Evolutionary conservation across 139 green algal species (phyloP), one percentile per base, ranked within the genome.

Genomic region (Chlamydomonas schloesseri): DNA sequence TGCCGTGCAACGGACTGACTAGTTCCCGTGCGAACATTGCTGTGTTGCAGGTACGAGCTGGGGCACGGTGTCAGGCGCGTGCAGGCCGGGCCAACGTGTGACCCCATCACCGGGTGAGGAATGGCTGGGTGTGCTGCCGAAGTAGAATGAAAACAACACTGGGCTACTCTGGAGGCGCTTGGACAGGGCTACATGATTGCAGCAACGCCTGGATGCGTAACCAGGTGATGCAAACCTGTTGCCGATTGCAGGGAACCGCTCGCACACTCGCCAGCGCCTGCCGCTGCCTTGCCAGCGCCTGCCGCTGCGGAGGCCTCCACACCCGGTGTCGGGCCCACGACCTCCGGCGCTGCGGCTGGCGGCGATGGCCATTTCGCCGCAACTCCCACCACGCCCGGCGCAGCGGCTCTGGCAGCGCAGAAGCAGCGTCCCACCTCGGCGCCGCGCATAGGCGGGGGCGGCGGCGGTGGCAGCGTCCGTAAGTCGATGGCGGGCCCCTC

Each of bases 61-160:
- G 74, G 84, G 0, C 18, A 53, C 17, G 84, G 84, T 46, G 47
- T 85, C 53, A n/a, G 36, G 9, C 84, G 75, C 68, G n/a, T 53
- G 75, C 60, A 37, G 46, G 26, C 17, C 15, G 28, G 6, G 28
- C 31, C 60, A 14, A 4, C 53, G 29, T 58, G 33, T 20, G 73
- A 89, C 42, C 84, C 84, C 29, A 89, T 89, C 46, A 84, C 42
- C 17, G 74, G 73, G 47, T 83, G 73, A 50, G 67, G 60, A 31
- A 31, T n/a, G n/a, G n/a, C n/a, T n/a, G n/a, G n/a, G n/a, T n/a
- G n/a, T n/a, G n/a, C n/a, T n/a, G n/a, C n/a, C n/a, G n/a, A n/a
- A n/a, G n/a, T n/a, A n/a, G n/a, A n/a, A n/a, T n/a, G n/a, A n/a
- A n/a, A n/a, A n/a, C n/a, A n/a, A n/a, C n/a, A n/a, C n/a, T n/a